Conservation (phyloP, 768 basidiomycete genomes). For the Hygrocybe coccinea region DNA sequence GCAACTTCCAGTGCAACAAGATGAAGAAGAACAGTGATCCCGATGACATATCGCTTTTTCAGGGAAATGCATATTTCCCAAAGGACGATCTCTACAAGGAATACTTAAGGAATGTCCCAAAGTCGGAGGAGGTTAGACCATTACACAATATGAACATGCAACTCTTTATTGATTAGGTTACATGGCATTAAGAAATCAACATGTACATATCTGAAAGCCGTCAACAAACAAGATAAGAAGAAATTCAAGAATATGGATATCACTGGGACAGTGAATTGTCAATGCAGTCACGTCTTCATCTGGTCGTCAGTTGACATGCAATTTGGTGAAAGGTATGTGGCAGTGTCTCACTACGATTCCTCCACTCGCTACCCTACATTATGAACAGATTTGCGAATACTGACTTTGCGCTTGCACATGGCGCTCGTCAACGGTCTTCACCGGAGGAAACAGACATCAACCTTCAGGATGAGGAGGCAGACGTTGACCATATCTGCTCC, state of each 20-base stretch:
- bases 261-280: no score
- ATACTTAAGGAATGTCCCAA: slow-evolving; percentile 11
- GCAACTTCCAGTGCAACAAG: slow-evolving; percentile 18
- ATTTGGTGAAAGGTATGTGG: no score
- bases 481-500: no score
- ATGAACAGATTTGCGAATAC: no score
- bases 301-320: no score
- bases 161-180: background rate
- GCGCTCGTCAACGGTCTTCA: no score
- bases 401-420: no score
- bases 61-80: slow-evolving; percentile 14
- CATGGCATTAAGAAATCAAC: slow-evolving; percentile 16
- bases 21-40: slow-evolving; percentile 19
- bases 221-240: slow-evolving; percentile 21
- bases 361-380: no score
- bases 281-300: no score
- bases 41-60: slow-evolving; percentile 17
- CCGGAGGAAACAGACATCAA: no score
- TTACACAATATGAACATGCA: background rate
- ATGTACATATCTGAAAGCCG: slow-evolving; percentile 19
- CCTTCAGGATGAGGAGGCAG: no score
- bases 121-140: slow-evolving; percentile 10
- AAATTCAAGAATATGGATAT: slow-evolving; percentile 25
- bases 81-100: slow-evolving; percentile 9
- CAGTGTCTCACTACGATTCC: no score